Percentiles rank a stretch among this genome's conserved stretches.
Conservation (phyloP, 208 protist species). For the Balamuthia mandrillaris region DNA sequence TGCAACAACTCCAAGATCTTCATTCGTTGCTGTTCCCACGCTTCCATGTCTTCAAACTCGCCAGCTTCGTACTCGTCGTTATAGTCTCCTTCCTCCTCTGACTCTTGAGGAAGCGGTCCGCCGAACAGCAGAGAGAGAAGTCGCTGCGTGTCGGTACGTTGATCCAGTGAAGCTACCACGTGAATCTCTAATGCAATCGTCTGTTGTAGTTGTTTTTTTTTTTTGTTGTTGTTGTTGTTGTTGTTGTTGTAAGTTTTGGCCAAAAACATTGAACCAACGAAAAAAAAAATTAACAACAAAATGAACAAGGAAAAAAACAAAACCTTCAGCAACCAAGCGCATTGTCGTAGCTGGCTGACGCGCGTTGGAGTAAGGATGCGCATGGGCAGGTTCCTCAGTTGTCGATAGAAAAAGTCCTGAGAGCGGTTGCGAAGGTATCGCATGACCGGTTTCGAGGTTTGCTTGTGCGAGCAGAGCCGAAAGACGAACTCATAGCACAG, state of each 20-base stretch:
- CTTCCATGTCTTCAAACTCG: too few relatives aligned
- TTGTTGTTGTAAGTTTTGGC: too few relatives aligned
- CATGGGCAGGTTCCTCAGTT: not conserved
- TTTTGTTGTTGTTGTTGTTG: too few relatives aligned
- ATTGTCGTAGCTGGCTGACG: not conserved
- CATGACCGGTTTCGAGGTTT: not conserved
- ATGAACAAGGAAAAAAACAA: not conserved
- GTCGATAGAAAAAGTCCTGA: constrained; percentile 11
- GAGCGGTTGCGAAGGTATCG: not conserved
- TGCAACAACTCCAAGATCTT: too few relatives aligned
- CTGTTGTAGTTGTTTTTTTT: too few relatives aligned
- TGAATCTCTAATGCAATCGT: not conserved
- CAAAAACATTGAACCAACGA: too few relatives aligned
- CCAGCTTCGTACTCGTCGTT: too few relatives aligned
- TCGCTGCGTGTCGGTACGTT: not conserved
- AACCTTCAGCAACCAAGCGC: not conserved
- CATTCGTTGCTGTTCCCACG: too few relatives aligned
- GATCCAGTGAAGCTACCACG: not conserved
- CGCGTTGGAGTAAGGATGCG: not conserved
- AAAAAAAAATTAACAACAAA: too few relatives aligned
- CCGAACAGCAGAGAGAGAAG: not conserved
- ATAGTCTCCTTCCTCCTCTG: too few relatives aligned
- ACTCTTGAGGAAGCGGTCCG: too few relatives aligned
- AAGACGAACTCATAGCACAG: constrained; percentile 24
- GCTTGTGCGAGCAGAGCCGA: not conserved